A percentile compares a stretch with the other conserved stretches of the same genome.
phyloP scores from a whole-genome alignment of 1,139 yeast genomes.

The Hansenula lynferdii region DNA sequence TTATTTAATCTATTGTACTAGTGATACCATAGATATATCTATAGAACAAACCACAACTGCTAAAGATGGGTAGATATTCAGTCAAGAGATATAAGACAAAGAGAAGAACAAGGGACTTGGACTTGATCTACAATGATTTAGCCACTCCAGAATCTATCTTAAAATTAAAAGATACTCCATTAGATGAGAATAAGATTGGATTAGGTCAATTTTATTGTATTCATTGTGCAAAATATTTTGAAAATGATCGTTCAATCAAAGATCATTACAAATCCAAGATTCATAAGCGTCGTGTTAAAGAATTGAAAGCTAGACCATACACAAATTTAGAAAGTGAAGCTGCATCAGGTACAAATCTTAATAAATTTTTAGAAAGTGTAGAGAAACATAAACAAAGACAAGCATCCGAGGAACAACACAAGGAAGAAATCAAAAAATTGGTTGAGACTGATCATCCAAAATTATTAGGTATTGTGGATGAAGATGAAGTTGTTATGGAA shows the following conservation, averaged over 20 bases:
- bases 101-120: conserved; percentile 82
- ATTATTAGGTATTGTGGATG: conserved; percentile 13
- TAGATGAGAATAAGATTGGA: conserved; percentile 90
- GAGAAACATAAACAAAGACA: conserved; percentile 34
- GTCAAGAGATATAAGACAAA: conserved; percentile 75
- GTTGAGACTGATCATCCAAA: conserved; percentile 21
- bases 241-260: conserved; percentile 66
- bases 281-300: conserved; percentile 83
- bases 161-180: conserved; percentile 68
- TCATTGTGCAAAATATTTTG: conserved; percentile 91
- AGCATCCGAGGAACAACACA: conserved; percentile 15
- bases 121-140: conserved; percentile 75
- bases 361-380: conserved; percentile 58
- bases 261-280: conserved; percentile 71
- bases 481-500: conserved; percentile 24
- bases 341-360: conserved; percentile 75
- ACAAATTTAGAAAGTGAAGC: conserved; percentile 87
- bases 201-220: conserved; percentile 92
- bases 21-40: not conserved
- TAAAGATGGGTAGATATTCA: conserved; percentile 78
- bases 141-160: conserved; percentile 57
- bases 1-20: not conserved
- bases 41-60: not conserved
- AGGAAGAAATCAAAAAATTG: conserved; percentile 18
- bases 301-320: conserved; percentile 73